phyloP scores from a whole-genome alignment of 2,329 filamentous ascomycete species.

The Coniochaeta hoffmannii region DNA sequence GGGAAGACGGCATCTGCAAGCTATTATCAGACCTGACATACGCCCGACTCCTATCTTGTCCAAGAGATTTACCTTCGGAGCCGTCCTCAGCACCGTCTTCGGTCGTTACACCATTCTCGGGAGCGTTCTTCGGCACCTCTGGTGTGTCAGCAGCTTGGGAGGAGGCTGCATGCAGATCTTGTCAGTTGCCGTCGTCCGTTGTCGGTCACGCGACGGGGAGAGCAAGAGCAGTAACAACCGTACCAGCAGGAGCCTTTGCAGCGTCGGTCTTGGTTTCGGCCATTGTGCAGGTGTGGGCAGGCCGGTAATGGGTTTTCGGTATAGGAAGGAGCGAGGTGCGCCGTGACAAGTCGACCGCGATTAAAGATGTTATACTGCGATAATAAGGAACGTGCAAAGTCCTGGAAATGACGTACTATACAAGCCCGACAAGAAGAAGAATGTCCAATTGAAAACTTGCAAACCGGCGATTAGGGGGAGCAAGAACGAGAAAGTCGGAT shows the following conservation, averaged over 20 bases:
- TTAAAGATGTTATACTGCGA: background rate
- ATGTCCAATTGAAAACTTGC: background rate
- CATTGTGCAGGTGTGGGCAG: background rate
- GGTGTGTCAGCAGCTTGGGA: slow-evolving; percentile 9
- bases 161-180: slow-evolving; percentile 1
- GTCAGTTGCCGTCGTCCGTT: background rate
- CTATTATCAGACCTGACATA: slow-evolving; percentile 10
- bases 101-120: slow-evolving; percentile 10
- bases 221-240: background rate
- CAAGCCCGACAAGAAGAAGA: background rate
- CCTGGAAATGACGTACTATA: slow-evolving; percentile 1
- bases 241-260: slow-evolving; percentile 1
- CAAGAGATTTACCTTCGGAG: slow-evolving; percentile 19
- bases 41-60: background rate
- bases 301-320: background rate
- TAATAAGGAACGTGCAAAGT: background rate
- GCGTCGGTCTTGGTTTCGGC: background rate
- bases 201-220: background rate
- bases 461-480: background rate
- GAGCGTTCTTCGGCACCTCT: slow-evolving; percentile 8
- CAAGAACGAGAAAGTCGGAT: background rate
- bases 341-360: background rate
- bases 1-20: slow-evolving; percentile 42
- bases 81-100: slow-evolving; percentile 21
- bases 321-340: background rate